Evolutionary conservation across 495 filamentous ascomycete species (phyloP), one percentile per base, ranked within the genome.

Genomic region (Penicillium cataractarum): DNA sequence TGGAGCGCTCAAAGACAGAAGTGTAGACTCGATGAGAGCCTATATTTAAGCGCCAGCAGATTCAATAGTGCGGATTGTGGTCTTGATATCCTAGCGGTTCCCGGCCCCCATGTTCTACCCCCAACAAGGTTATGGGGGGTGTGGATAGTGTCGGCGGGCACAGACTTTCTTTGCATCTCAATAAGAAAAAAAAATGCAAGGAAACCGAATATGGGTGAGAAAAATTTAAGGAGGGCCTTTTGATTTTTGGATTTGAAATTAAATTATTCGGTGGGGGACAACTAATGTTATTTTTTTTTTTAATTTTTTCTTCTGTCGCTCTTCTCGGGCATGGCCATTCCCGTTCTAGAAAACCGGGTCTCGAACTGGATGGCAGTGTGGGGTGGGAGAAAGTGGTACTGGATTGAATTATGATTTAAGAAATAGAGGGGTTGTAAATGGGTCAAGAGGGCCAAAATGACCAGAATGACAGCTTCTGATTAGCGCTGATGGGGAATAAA

Each of bases 31-130:
- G 63, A 74, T 60, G 71, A 77, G 70, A 66, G 70, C 70, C 74
- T 78, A 69, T 73, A 73, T 76, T 75, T 77, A 78, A 80, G 77
- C 77, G 77, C 76, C 71, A 65, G 50, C 62, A 40, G 62, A 62
- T 46, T 35, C 62, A 63, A 67, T 70, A 65, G 67, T 67, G 54
- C 50, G 56, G 56, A 56, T 54, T 65, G 44, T 54, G 51, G 27
- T 32, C 55, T 58, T 63, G 46, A 66, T 67, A 68, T 70, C 58
- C 22, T 50, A 58, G 31, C 58, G 37, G 49, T 61, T 68, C 54
- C 58, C 49, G 69, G 69, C 67, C 69, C 69, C 69, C 69, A 72
- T 65, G 22, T 55, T 66, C 66, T 69, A 62, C 64, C 55, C 49
- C 40, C 57, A 15, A n/a, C 15, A 50, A 7, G 24, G 46, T 7